Evolutionary conservation across 805 yeast species (phyloP), one percentile per base, ranked within the genome.

Genomic region (Candida hispaniensis): DNA sequence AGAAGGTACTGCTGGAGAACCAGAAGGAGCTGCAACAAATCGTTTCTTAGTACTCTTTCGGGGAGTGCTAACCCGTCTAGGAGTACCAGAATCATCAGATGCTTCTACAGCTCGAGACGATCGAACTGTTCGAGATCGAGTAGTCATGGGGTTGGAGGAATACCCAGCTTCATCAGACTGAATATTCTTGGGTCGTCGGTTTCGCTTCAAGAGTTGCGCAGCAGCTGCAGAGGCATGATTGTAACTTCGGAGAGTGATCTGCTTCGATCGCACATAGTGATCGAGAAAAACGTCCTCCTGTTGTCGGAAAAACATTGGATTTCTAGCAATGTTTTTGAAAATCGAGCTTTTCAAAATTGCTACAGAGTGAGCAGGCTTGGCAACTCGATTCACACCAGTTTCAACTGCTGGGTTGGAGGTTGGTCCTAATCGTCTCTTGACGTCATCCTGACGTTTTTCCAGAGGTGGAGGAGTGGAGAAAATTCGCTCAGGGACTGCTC

Each of bases 1-100:
- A 26, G 55, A 45, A 10, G 49, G 47, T 4, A 26, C 39, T 4
- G 51, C 47, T 18, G 60, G 52, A 24, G 52, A 43, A 24, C 61
- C 47, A 62, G 67, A 69, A 46, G 72, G 71, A 45, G 36, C 28
- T 13, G 36, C 36, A 20, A 32, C 36, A 7, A 32, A 26, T 23
- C 36, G 36, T 23, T 32, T 32, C 36, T 32, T 32, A 23, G 36
- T 26, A n/a, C n/a, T n/a, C n/a, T n/a, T n/a, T n/a, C n/a, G n/a
- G 28, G 22, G 35, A 21, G 35, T 26, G 6, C 22, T 20, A 14
- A 22, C 27, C 13, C 35, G 35, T 21, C 22, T 26, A 7, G 36
- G 28, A 13, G 28, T 26, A 23, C 23, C 14, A 17, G 25, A 14
- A 4, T n/a, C n/a, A n/a, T n/a, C n/a, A n/a, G n/a, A n/a, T n/a